phyloP scores from a whole-genome alignment of 2,329 filamentous ascomycete genomes.

The Colletotrichum salicis region DNA sequence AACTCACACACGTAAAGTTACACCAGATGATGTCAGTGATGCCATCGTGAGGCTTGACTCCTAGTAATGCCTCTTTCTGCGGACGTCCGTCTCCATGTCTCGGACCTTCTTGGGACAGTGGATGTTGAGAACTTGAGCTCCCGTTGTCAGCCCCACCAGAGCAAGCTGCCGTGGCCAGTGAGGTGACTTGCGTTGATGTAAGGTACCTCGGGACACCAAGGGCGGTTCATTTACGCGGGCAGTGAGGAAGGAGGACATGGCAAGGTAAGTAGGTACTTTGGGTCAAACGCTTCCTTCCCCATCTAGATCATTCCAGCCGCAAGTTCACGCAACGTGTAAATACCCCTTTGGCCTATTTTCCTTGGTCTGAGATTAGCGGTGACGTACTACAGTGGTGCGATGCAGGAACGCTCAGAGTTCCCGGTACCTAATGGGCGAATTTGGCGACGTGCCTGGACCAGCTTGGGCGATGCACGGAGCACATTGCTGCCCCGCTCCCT shows the following conservation, averaged over 20 bases:
- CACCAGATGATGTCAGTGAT: constrained; percentile 20
- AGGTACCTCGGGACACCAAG: constrained; percentile 7
- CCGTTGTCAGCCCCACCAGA: constrained; percentile 12
- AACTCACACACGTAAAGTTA: neutral
- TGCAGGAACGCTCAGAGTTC: constrained; percentile 35
- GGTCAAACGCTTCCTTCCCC: constrained; percentile 14
- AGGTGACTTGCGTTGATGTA: constrained; percentile 14
- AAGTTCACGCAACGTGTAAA: constrained; percentile 33
- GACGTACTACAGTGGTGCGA: constrained; percentile 31
- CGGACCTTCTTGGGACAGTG: neutral
- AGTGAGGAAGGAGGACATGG: neutral
- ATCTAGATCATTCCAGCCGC: constrained; percentile 33
- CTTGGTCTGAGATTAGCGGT: constrained; percentile 30
- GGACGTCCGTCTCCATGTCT: constrained; percentile 1
- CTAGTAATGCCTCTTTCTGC: constrained; percentile 7
- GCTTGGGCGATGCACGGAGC: constrained; percentile 25
- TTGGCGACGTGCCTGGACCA: constrained; percentile 21
- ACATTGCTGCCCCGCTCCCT: constrained; percentile 30
- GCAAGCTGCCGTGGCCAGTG: constrained; percentile 7
- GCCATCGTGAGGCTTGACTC: constrained; percentile 13
- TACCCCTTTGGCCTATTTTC: constrained; percentile 23
- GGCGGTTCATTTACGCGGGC: neutral
- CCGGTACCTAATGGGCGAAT: constrained; percentile 19
- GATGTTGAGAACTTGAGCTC: constrained; percentile 14
- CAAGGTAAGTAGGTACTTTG: neutral